A percentile compares a stretch with the other conserved stretches of the same genome.
Evolutionary conservation across 257 asterid genomes (phyloP).

Genomic region (Osmanthus fragrans): DNA sequence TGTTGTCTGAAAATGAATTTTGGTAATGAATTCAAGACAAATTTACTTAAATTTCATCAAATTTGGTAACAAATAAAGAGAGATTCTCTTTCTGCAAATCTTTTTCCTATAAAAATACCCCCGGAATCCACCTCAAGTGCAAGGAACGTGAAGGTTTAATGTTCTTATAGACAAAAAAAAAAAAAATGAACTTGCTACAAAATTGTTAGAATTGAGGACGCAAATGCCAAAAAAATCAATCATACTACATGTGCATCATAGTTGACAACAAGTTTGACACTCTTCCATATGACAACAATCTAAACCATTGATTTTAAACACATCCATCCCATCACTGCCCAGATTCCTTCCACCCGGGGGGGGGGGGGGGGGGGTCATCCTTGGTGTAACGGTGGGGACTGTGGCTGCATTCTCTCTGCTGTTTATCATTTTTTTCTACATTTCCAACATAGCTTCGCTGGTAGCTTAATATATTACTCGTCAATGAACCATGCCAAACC

Average conservation of each 20-base stretch:
- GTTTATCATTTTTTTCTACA: background rate
- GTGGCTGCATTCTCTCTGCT: background rate
- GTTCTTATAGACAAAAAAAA: background rate
- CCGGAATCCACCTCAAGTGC: background rate
- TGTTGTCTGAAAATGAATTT: background rate
- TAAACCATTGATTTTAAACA: too few relatives aligned
- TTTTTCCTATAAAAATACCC: background rate
- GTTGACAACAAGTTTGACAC: too few relatives aligned
- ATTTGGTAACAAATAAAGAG: too few relatives aligned
- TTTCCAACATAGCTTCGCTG: slow-evolving; percentile 5
- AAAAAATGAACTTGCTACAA: background rate
- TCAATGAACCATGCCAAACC: slow-evolving; percentile 16
- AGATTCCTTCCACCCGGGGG: too few relatives aligned
- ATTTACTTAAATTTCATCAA: too few relatives aligned
- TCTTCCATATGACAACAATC: too few relatives aligned
- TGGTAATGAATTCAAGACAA: too few relatives aligned
- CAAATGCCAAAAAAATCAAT: background rate
- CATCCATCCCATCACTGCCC: too few relatives aligned
- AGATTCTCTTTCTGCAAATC: background rate
- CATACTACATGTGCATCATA: too few relatives aligned
- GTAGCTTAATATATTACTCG: background rate
- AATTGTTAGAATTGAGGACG: background rate
- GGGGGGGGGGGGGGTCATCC: too few relatives aligned
- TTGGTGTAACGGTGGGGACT: background rate
- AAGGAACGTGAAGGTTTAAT: background rate